Base-by-base conservation (phyloP, 352 stramenopile genomes). In the Phytophthora parvispora region DNA sequence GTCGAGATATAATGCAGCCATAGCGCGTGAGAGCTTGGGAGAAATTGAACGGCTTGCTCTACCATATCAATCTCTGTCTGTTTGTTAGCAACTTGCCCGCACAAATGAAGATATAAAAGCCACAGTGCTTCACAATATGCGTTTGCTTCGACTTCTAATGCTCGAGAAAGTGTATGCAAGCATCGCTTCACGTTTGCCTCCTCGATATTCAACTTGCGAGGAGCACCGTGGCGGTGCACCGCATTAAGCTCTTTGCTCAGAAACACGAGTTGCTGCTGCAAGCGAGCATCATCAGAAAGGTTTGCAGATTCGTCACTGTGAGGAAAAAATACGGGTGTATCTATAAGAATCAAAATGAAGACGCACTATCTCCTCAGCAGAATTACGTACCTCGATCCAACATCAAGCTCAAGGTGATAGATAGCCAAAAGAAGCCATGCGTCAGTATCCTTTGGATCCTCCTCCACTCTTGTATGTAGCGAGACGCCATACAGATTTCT, bases 381-480 rank as follows among this genome's bases (percentile, higher is more conserved):
- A 27, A 60, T 28, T 20, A 51, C 65, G 38, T 72, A 86, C 81
- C 79, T 84, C 2, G 67, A 31, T 6, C 50, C 66, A 51, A 79
- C 55, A 52, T 86, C 77, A 32, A 90, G 65, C 18, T 82, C 63
- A 38, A 90, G 73, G 27, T 90, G 75, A 38, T 69, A 68, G 36
- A 90, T 76, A 40, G 82, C 80, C n/a, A 90, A 52, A 51, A 80
- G 60, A 25, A 90, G 64, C 82, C 82, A 90, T 2, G 77, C 75
- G 50, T 79, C 69, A 24, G 60, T 75, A 16, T 85, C 68, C 8
- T 32, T 72, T 27, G 77, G 57, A 32, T 71, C 29, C 32, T 75
- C 29, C 18, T 81, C 53, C 13, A 88, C 59, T 18, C 55, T 74
- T 58, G 58, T 43, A 72, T 82, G 68, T 10, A 90, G 50, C 10